Conservation (phyloP, 2,329 filamentous ascomycete species). For the Phaeophleospora eucalypticola region DNA sequence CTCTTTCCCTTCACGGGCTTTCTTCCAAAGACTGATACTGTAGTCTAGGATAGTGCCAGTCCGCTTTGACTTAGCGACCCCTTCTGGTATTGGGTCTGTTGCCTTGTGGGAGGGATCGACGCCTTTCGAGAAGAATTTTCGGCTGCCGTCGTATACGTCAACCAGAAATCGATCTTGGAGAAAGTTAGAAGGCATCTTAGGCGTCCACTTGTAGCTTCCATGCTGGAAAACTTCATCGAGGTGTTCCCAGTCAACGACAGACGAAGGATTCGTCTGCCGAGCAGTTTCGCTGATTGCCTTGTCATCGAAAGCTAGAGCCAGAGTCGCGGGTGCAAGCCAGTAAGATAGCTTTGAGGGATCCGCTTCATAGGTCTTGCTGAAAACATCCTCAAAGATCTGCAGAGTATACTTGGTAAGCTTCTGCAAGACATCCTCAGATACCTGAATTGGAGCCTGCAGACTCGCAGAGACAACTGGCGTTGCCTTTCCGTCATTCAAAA, state of each 20-base stretch:
- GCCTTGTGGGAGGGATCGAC: slow-evolving; percentile 55
- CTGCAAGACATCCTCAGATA: slow-evolving; percentile 45
- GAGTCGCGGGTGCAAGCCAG: slow-evolving; percentile 64
- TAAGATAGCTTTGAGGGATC: slow-evolving; percentile 67
- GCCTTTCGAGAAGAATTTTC: slow-evolving; percentile 52
- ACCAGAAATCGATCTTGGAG: slow-evolving; percentile 52
- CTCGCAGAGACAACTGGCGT: slow-evolving; percentile 54
- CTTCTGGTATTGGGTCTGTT: slow-evolving; percentile 60
- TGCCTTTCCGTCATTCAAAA: slow-evolving; percentile 60
- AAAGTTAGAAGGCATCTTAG: slow-evolving; percentile 36
- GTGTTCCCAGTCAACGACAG: slow-evolving; percentile 59
- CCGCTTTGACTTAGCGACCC: slow-evolving; percentile 44
- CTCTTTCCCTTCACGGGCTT: slow-evolving; percentile 48
- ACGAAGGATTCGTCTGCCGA: slow-evolving; percentile 21
- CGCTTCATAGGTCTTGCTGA: slow-evolving; percentile 77
- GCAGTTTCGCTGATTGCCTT: background rate
- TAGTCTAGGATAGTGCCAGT: slow-evolving; percentile 67
- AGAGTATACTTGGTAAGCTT: slow-evolving; percentile 69
- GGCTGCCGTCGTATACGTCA: slow-evolving; percentile 54
- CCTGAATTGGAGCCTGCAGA: slow-evolving; percentile 42
- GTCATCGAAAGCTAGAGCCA: background rate
- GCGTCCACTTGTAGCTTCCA: slow-evolving; percentile 45
- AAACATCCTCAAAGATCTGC: slow-evolving; percentile 73
- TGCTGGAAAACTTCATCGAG: slow-evolving; percentile 41
- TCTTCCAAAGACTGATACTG: slow-evolving; percentile 70